Base-by-base conservation (phyloP, 2,329 filamentous ascomycete species). In the Clonostachys rhizophaga region DNA sequence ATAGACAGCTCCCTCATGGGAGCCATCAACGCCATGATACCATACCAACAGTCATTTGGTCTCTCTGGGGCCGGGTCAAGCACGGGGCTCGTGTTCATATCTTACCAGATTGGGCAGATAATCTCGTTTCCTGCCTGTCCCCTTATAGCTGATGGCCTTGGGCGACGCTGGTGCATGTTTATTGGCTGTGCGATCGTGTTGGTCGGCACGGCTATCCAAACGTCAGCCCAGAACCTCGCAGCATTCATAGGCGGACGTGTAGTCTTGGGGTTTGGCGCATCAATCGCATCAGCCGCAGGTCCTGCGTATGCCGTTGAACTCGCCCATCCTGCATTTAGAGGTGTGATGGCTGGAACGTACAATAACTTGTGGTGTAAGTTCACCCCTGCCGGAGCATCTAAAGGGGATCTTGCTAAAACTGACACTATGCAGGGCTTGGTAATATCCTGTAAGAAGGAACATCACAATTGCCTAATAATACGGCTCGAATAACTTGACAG, bases 241-340 rank as follows among this genome's bases (percentile, higher is more conserved):
- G 72, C 76, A 48, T 83, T 84, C 58, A 78, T 83, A 58, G 77
- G 65, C 4, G 74, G 75, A 6, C 64, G 76, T 20, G 78, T 78
- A 52, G 54, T 79, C 8, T 67, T 79, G 6, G 76, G 76, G 2
- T 77, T 79, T 43, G 82, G 82, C 30, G 79, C 81, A 34, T 72
- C 77, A 6, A 79, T 86, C 46, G 76, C 78, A 4, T 75, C 76
- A 3, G 75, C 78, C 9, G 79, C 81, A 5, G 81, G 75, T 1
- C 82, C 82, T 0, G 75, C 79, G 6, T 85, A 84, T 57, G 76
- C 77, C 5, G 78, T 81, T 40, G 83, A 86, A 56, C 71, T 84
- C 39, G 73, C 80, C 0, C 83, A 86, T 54, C 83, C 83, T 1
- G 74, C 76, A 2, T 83, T 79, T 60, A 72, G 83, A 52, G 81